Conservation (phyloP, 176 grass and related monocot genomes). For the Elaeis guineensis region DNA sequence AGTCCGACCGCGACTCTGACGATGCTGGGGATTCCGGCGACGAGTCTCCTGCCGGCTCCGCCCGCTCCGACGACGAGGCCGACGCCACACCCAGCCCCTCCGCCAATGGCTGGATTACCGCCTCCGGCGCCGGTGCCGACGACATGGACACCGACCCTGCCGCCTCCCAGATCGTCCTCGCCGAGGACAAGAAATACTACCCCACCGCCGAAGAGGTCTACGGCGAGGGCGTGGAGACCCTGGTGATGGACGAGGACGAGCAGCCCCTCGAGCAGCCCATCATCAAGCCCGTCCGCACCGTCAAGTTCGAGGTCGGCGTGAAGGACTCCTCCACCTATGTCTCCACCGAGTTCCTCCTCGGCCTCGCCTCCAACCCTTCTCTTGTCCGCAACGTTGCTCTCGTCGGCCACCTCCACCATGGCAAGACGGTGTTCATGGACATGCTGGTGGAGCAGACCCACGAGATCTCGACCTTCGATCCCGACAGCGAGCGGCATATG, state of each 20-base stretch:
- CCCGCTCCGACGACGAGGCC: slow-evolving; percentile 26
- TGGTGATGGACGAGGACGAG: slow-evolving; percentile 99
- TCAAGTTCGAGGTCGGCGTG: slow-evolving; percentile 67
- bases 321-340: slow-evolving; percentile 58
- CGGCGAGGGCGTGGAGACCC: slow-evolving; percentile 84
- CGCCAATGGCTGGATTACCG: slow-evolving; percentile 33
- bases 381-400: slow-evolving; percentile 78
- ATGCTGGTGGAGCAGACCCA: slow-evolving; percentile 99
- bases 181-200: slow-evolving; percentile 99
- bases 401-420: slow-evolving; percentile 91
- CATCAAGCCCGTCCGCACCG: slow-evolving; percentile 64
- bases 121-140: slow-evolving; percentile 23
- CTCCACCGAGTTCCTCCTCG: slow-evolving; percentile 87
- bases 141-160: slow-evolving; percentile 54
- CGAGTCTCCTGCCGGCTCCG: slow-evolving; percentile 40
- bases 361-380: slow-evolving; percentile 77
- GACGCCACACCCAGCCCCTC: slow-evolving; percentile 37
- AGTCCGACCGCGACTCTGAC: slow-evolving; percentile 20
- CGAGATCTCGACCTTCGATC: slow-evolving; percentile 77
- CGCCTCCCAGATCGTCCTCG: slow-evolving; percentile 67
- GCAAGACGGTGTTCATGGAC: slow-evolving; percentile 98
- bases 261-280: slow-evolving; percentile 83
- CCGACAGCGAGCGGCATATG: slow-evolving; percentile 70
- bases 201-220: slow-evolving; percentile 97
- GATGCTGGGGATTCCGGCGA: slow-evolving; percentile 43